A percentile compares a stretch with the other conserved stretches of the same genome.
Conservation (phyloP, 1,284 basidiomycete genomes). For the Singerocomus inundabilis region DNA sequence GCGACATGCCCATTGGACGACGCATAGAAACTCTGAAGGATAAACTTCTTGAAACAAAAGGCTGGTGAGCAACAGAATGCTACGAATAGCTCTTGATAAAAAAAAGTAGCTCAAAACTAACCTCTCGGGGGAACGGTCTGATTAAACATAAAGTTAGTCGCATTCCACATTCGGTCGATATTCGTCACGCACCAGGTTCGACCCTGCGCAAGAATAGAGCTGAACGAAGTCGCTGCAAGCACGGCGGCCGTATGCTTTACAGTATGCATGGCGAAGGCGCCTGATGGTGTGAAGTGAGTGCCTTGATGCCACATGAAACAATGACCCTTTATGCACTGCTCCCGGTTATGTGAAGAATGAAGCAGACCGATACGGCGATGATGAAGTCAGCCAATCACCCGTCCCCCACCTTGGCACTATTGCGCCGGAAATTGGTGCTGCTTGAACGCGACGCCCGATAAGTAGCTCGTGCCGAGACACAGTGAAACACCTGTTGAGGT, state of each 20-base stretch:
- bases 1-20: constrained; percentile 19
- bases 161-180: background rate
- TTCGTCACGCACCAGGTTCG: constrained; percentile 24
- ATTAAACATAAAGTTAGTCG: constrained; percentile 60
- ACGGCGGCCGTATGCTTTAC: constrained; percentile 4
- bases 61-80: constrained; percentile 67
- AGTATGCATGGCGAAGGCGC: constrained; percentile 3
- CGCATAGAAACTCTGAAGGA: constrained; percentile 34
- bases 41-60: constrained; percentile 41
- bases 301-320: no score
- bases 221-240: constrained; percentile 8
- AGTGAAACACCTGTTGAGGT: no score
- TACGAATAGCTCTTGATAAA: constrained; percentile 52
- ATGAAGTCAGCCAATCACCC: background rate
- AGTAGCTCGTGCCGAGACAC: no score
- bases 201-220: constrained; percentile 12
- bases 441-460: background rate
- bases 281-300: background rate
- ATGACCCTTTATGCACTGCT: background rate
- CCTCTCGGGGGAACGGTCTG: constrained; percentile 56
- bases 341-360: background rate
- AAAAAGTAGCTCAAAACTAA: constrained; percentile 53
- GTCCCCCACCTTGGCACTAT: background rate
- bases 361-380: no score
- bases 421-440: background rate